phyloP scores from a whole-genome alignment of 2,329 filamentous ascomycete species.

The Teratosphaeria epicoccoides region DNA sequence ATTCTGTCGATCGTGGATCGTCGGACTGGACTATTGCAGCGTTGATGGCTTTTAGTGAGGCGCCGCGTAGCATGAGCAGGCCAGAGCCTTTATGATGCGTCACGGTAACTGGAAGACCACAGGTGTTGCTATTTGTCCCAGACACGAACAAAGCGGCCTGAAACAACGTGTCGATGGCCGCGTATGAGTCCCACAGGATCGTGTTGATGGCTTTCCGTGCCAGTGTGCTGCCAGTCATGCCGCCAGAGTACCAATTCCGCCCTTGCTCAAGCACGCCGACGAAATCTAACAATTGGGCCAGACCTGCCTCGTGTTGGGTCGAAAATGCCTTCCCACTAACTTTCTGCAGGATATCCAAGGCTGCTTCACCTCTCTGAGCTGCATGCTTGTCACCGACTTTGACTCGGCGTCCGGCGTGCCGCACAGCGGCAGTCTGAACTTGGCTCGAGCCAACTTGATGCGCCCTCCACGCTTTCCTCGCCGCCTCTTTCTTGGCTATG shows the following conservation, averaged over 20 bases:
- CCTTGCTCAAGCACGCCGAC: neutral
- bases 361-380: neutral
- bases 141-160: slow-evolving; percentile 15
- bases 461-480: neutral
- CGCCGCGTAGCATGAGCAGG: slow-evolving; percentile 12
- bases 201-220: slow-evolving; percentile 11
- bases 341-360: neutral
- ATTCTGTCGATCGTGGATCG: slow-evolving; percentile 5
- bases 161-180: slow-evolving; percentile 10
- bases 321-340: neutral
- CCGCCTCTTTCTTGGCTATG: slow-evolving; percentile 10
- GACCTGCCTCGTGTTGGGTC: neutral
- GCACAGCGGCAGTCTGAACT: neutral
- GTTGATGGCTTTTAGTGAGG: slow-evolving; percentile 13
- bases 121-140: slow-evolving; percentile 14
- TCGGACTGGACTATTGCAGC: slow-evolving; percentile 4
- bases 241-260: slow-evolving; percentile 6
- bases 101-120: slow-evolving; percentile 8
- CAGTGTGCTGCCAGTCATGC: slow-evolving; percentile 7
- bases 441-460: neutral
- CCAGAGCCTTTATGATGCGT: slow-evolving; percentile 10
- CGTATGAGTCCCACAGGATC: slow-evolving; percentile 11
- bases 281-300: slow-evolving; percentile 3
- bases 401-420: neutral
- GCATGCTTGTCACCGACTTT: neutral